phyloP scores from a whole-genome alignment of 2,329 filamentous ascomycete genomes.

The Nemania abortiva region DNA sequence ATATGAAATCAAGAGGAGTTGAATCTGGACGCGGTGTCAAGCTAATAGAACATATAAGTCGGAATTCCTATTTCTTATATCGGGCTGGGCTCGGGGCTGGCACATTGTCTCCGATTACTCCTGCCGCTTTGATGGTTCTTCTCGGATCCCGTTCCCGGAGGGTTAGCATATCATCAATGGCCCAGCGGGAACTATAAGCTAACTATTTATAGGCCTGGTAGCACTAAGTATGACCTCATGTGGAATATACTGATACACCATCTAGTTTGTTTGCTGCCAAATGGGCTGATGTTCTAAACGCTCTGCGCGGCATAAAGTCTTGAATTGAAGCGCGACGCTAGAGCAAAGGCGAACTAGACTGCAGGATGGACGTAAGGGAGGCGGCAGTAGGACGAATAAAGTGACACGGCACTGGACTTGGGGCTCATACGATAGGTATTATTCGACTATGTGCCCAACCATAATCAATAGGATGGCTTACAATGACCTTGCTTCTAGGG shows the following conservation, averaged over 20 bases:
- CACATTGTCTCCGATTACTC: not conserved
- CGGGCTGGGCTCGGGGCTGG: not conserved
- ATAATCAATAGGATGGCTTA: not conserved
- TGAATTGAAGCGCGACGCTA: slow-evolving; percentile 19
- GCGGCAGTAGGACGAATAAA: slow-evolving; percentile 16
- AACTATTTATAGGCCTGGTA: not conserved
- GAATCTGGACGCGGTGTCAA: not conserved
- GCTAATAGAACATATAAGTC: not conserved
- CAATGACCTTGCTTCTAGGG: not conserved
- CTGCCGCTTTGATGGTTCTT: not conserved
- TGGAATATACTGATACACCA: not conserved
- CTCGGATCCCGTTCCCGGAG: not conserved
- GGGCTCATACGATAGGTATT: not conserved
- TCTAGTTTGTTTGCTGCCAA: not conserved
- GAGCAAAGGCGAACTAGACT: slow-evolving; percentile 30
- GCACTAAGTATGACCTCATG: not conserved
- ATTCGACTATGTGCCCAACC: not conserved
- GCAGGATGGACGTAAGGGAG: slow-evolving; percentile 11
- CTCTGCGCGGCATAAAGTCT: slow-evolving; percentile 6
- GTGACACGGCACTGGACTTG: slow-evolving; percentile 18
- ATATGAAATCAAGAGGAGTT: not conserved
- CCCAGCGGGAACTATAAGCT: not conserved
- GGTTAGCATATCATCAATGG: not conserved
- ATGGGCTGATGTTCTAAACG: slow-evolving; percentile 15
- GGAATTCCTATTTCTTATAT: not conserved